Conservation (phyloP, 2,329 filamentous ascomycete genomes). For the Diaporthe sp. region DNA sequence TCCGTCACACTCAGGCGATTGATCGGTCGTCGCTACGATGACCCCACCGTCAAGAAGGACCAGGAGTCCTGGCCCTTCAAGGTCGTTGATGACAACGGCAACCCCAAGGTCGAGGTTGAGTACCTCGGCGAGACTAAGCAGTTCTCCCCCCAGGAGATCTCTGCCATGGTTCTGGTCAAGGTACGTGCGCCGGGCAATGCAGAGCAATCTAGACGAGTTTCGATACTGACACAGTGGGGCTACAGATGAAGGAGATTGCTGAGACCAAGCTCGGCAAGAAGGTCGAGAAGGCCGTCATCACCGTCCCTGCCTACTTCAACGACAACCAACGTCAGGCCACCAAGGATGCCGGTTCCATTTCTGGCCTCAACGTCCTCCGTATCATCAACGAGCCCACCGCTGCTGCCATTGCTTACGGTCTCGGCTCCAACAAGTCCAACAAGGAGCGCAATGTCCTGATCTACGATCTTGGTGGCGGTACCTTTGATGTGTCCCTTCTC, state of each 20-base stretch:
- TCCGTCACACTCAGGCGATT: slow-evolving; percentile 77
- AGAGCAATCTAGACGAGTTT: background rate
- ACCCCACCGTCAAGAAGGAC: slow-evolving; percentile 98
- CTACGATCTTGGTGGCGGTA: slow-evolving; percentile 99
- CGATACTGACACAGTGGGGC: slow-evolving; percentile 25
- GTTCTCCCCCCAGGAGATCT: slow-evolving; percentile 99
- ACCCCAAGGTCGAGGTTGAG: slow-evolving; percentile 93
- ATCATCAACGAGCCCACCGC: slow-evolving; percentile 99
- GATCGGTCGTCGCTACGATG: slow-evolving; percentile 95
- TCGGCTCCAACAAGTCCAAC: slow-evolving; percentile 92
- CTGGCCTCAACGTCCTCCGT: slow-evolving; percentile 97
- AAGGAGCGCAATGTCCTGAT: slow-evolving; percentile 99
- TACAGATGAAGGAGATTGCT: slow-evolving; percentile 98
- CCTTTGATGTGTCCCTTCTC: slow-evolving; percentile 99
- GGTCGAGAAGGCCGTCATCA: slow-evolving; percentile 99
- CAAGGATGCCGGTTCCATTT: slow-evolving; percentile 98
- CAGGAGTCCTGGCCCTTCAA: slow-evolving; percentile 99
- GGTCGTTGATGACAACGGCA: slow-evolving; percentile 89
- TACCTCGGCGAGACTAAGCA: slow-evolving; percentile 95
- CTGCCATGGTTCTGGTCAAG: slow-evolving; percentile 98
- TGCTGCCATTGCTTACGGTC: slow-evolving; percentile 97
- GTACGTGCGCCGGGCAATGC: slow-evolving; percentile 62
- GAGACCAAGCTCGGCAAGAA: slow-evolving; percentile 99
- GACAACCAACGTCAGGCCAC: slow-evolving; percentile 99
- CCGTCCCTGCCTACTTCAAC: slow-evolving; percentile 99